Evolutionary conservation across 1,284 basidiomycete species (phyloP).

Genomic region (Leccinum cinnamomeum): DNA sequence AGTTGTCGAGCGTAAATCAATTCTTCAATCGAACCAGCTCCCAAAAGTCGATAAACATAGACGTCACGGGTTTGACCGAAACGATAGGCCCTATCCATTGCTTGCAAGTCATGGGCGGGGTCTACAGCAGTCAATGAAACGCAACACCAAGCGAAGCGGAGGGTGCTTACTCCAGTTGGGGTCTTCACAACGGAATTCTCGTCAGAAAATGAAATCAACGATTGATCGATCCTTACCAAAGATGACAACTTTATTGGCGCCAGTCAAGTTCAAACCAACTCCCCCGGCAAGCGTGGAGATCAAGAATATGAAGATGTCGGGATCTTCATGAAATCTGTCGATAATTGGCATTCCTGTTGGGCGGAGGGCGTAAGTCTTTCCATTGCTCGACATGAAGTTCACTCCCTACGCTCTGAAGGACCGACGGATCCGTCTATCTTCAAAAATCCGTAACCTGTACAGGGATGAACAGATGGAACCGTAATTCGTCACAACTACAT

Average conservation of each 20-base stretch:
- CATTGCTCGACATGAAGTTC: background rate
- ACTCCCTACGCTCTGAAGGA: conserved; percentile 57
- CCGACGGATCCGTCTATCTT: conserved; percentile 74
- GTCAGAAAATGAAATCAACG: background rate
- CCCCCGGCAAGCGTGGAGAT: conserved; percentile 80
- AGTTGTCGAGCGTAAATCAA: conserved; percentile 83
- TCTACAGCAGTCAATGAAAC: conserved; percentile 43
- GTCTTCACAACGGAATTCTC: conserved; percentile 45
- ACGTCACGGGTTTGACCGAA: conserved; percentile 89
- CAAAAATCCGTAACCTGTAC: conserved; percentile 60
- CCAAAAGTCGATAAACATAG: conserved; percentile 79
- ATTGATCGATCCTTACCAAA: conserved; percentile 55
- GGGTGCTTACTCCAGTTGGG: conserved; percentile 81
- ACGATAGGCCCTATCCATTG: conserved; percentile 87
- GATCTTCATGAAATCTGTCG: conserved; percentile 78
- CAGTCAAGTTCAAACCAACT: conserved; percentile 72
- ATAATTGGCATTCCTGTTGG: conserved; percentile 77
- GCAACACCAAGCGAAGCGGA: background rate
- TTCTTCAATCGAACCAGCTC: conserved; percentile 85
- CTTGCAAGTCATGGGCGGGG: conserved; percentile 84
- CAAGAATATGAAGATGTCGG: conserved; percentile 72
- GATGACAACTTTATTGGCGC: conserved; percentile 84
- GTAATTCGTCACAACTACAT: background rate
- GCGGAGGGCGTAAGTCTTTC: conserved; percentile 12
- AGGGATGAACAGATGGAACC: conserved; percentile 1